These are phyloP conservation scores for Trichophyton simii DNA, from an alignment of 2,329 filamentous ascomycete species.

Conservation along the genomic window DNA sequence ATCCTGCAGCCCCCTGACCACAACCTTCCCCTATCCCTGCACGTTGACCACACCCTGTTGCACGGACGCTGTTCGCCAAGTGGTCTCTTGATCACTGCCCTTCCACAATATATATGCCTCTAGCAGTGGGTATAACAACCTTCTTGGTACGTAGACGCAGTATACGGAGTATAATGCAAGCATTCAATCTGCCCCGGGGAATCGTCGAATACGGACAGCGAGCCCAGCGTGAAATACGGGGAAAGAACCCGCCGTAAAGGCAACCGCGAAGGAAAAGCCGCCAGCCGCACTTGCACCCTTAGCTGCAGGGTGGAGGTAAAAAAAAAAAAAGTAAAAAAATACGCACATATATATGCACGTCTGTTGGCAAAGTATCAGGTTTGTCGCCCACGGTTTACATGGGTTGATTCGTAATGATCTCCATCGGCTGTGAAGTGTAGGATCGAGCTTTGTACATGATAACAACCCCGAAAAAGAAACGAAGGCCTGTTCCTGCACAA, in stretches of 20 bases:
- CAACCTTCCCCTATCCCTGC: neutral
- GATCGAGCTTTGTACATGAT: neutral
- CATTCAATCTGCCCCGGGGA: neutral
- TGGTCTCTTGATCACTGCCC: neutral
- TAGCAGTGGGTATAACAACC: neutral
- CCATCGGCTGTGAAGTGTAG: neutral
- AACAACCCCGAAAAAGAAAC: slow-evolving; percentile 6
- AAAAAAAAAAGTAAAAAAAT: neutral
- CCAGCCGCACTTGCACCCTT: slow-evolving; percentile 1
- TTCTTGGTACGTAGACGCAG: neutral
- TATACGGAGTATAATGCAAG: too few species aligned
- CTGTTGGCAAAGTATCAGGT: neutral
- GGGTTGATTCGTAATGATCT: slow-evolving; percentile 3
- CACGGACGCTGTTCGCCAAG: slow-evolving; percentile 1
- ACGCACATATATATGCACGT: neutral
- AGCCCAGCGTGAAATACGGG: neutral
- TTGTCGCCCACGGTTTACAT: neutral
- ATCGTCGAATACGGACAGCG: neutral
- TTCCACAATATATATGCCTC: neutral
- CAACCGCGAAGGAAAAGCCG: neutral
- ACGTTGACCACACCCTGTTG: slow-evolving; percentile 1
- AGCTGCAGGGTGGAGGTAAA: neutral
- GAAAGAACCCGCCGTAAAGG: neutral
- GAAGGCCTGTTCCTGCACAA: slow-evolving; percentile 6
- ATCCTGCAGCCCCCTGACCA: slow-evolving; percentile 3